Percentiles rank a stretch among this genome's conserved stretches.
Evolutionary conservation across 179 eudicot species (phyloP).

Genomic region (Silene coronaria): DNA sequence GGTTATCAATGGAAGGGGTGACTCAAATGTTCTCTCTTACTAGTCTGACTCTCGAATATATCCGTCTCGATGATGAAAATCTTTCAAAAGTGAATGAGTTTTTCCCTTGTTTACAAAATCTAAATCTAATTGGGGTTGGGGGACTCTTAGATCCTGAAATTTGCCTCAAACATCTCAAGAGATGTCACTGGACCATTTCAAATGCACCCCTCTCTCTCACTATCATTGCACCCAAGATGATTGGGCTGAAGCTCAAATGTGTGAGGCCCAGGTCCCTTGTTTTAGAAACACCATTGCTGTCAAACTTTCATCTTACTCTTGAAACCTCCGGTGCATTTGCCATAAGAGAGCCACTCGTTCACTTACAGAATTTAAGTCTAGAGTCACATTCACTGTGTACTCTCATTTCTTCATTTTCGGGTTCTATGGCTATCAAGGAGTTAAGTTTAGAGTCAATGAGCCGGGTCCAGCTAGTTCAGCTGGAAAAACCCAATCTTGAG

Average conservation of each 20-base stretch:
- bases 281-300: slow-evolving; percentile 43
- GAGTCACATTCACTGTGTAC: slow-evolving; percentile 25
- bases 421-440: slow-evolving; percentile 28
- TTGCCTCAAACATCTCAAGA: slow-evolving; percentile 43
- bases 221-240: slow-evolving; percentile 44
- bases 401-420: slow-evolving; percentile 30
- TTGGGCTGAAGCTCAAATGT: slow-evolving; percentile 43
- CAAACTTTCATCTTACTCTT: slow-evolving; percentile 42
- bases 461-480: slow-evolving; percentile 14
- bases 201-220: slow-evolving; percentile 52
- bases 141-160: slow-evolving; percentile 47
- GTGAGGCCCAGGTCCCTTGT: slow-evolving; percentile 42
- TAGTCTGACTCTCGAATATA: slow-evolving; percentile 51
- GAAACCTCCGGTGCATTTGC: slow-evolving; percentile 27
- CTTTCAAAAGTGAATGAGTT: slow-evolving; percentile 42
- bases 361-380: slow-evolving; percentile 35
- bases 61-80: slow-evolving; percentile 57
- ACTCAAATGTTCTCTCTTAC: slow-evolving; percentile 42
- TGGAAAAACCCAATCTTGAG: slow-evolving; percentile 5
- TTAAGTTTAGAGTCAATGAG: slow-evolving; percentile 32
- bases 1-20: slow-evolving; percentile 52
- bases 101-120: slow-evolving; percentile 43
- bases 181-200: slow-evolving; percentile 47
- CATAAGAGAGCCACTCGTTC: slow-evolving; percentile 27
- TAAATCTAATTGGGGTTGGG: slow-evolving; percentile 59